A percentile compares a stretch with the other conserved stretches of the same genome.
Evolutionary conservation across 805 yeast genomes (phyloP).

Genomic region (Tetrapisispora taiwanensis): DNA sequence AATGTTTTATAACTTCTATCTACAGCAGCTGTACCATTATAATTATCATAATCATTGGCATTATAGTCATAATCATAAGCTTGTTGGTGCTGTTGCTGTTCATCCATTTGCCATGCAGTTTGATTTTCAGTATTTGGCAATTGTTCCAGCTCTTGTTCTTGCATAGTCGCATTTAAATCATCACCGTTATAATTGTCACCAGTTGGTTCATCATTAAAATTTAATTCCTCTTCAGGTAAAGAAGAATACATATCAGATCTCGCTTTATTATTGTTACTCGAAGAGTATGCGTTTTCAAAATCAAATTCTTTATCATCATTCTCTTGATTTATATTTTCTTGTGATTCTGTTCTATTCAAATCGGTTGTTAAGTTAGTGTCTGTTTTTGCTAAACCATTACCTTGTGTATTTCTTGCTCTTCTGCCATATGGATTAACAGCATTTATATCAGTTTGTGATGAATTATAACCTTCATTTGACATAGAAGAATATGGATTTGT

Average conservation of each 20-base stretch:
- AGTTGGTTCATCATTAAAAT: constrained; percentile 3
- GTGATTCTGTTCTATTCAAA: constrained; percentile 1
- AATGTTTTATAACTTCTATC: constrained; percentile 24
- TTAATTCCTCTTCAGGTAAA: constrained; percentile 1
- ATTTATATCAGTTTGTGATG: background rate
- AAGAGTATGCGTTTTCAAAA: constrained; percentile 11
- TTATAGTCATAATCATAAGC: constrained; percentile 2
- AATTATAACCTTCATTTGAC: constrained; percentile 1
- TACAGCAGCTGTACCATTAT: background rate
- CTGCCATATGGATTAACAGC: constrained; percentile 1
- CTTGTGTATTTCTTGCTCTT: background rate
- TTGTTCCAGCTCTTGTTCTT: constrained; percentile 2
- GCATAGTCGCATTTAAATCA: constrained; percentile 12
- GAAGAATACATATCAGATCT: background rate
- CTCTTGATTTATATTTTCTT: background rate
- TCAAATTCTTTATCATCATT: constrained; percentile 9
- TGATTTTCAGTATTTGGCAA: constrained; percentile 6
- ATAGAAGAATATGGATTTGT: constrained; percentile 4
- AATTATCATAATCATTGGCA: background rate
- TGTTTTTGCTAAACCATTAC: background rate
- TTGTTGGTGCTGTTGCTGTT: constrained; percentile 6
- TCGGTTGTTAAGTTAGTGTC: background rate
- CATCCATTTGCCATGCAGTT: constrained; percentile 18
- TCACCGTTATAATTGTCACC: constrained; percentile 18
- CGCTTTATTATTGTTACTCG: background rate